Evolutionary conservation across 208 protist species (phyloP).

Genomic region (Leishmania guyanensis): DNA sequence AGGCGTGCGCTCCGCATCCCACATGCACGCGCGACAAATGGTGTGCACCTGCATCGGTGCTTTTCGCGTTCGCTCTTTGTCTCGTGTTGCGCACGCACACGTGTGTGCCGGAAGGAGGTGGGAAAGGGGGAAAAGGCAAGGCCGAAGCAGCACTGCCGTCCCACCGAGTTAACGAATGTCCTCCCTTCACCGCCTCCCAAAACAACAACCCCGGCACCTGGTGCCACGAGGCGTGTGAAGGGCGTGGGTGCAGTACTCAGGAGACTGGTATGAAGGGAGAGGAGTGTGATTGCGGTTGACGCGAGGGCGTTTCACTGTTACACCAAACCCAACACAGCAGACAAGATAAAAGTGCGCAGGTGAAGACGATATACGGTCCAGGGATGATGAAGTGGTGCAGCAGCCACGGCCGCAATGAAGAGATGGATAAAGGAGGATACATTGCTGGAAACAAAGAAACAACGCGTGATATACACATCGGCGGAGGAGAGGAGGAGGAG

Average conservation of each 20-base stretch:
- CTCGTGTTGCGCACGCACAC: background rate
- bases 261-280: background rate
- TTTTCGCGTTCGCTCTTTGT: background rate
- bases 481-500: background rate
- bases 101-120: background rate
- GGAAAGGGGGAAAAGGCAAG: background rate
- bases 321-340: background rate
- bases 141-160: background rate
- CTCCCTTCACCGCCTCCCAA: background rate
- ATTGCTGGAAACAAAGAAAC: background rate
- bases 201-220: background rate
- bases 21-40: background rate
- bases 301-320: background rate
- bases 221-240: background rate
- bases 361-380: background rate
- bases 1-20: background rate
- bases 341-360: background rate
- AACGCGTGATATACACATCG: background rate
- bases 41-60: background rate
- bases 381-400: background rate
- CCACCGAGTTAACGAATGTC: background rate
- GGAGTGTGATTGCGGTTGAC: background rate
- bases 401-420: background rate
- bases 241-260: background rate
- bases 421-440: background rate